These are phyloP conservation scores for Metschnikowia lochheadii DNA, from an alignment of 805 yeast genomes.

Conservation along the genomic window DNA sequence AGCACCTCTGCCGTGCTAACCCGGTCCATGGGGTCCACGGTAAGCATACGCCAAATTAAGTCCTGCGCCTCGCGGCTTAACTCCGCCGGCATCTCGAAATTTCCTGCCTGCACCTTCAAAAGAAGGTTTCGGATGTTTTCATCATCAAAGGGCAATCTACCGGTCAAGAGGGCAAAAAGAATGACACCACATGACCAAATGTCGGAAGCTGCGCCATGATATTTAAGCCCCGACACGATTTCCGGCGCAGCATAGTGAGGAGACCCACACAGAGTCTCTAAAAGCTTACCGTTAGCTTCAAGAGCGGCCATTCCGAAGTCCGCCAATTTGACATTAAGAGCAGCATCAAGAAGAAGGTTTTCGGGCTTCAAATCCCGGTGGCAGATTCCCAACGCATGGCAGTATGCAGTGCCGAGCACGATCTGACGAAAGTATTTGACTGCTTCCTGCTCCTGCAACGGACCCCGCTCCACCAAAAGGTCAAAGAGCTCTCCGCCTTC, in stretches of 20 bases:
- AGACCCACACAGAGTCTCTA: constrained; percentile 82
- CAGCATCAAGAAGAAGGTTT: constrained; percentile 63
- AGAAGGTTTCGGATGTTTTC: constrained; percentile 68
- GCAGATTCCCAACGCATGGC: constrained; percentile 75
- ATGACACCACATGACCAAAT: constrained; percentile 89
- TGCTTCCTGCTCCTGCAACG: constrained; percentile 68
- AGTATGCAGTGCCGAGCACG: constrained; percentile 71
- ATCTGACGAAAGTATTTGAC: constrained; percentile 74
- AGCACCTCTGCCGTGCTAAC: constrained; percentile 64
- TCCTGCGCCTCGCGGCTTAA: constrained; percentile 64
- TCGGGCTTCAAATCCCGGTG: constrained; percentile 84
- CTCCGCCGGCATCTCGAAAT: constrained; percentile 65
- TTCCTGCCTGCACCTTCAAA: constrained; percentile 73
- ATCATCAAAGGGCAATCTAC: constrained; percentile 81
- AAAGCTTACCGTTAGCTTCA: constrained; percentile 62
- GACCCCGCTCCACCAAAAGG: constrained; percentile 65
- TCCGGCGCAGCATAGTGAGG: constrained; percentile 91
- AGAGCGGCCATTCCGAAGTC: constrained; percentile 91
- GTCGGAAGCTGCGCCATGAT: constrained; percentile 82
- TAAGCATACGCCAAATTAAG: constrained; percentile 59
- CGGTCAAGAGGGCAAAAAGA: constrained; percentile 71
- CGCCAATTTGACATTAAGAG: constrained; percentile 69
- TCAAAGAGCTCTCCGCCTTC: constrained; percentile 89
- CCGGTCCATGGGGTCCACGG: constrained; percentile 68
- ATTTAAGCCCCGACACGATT: constrained; percentile 71